Base-by-base conservation (phyloP, 768 basidiomycete species). In the Mycena pura region DNA sequence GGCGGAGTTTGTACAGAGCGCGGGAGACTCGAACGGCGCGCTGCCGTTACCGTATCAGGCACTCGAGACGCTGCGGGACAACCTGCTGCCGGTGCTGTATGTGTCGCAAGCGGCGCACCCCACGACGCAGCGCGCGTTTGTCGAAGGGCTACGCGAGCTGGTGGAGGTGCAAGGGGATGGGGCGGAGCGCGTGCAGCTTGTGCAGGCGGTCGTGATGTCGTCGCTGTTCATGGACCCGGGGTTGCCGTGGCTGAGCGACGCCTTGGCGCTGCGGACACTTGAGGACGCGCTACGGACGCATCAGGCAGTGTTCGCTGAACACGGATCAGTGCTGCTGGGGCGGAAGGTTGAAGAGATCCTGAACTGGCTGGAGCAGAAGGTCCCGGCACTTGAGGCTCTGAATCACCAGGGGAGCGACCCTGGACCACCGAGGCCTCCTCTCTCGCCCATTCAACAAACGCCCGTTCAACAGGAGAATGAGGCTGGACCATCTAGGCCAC, bases 241-340 rank as follows among this genome's bases (percentile, higher is more conserved):
- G 9, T 53, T 66, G 5, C 64, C 64, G 19, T 66, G 64, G 64
- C 32, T 66, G 43, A 32, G 54, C 32, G 60, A 66, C 46, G 21
- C 36, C 5, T 8, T 40, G 14, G 41, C 64, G 9, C 13, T 59
- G 7, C 10, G 19, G 19, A 45, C 29, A 21, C 27, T 57, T 6
- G 44, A 48, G 28, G 29, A 15, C 6, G 53, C 50, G 13, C 7
- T 62, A n/a, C 52, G 45, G 31, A 48, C 28, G 11, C 40, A 48
- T 34, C 38, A 32, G 19, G 28, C 31, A 17, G 28, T 59, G 39
- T 51, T 56, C 6, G n/a, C 19, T 15, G 51, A 38, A 19, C 29
- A 24, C 17, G 34, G 36, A n/a, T 29, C 36, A 25, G 27, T 22
- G 39, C 6, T 36, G 29, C 53, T 39, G 19, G 43, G 50, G 32